Base-by-base conservation (phyloP, 129 eudicot genomes). In the Erigeron canadensis region DNA sequence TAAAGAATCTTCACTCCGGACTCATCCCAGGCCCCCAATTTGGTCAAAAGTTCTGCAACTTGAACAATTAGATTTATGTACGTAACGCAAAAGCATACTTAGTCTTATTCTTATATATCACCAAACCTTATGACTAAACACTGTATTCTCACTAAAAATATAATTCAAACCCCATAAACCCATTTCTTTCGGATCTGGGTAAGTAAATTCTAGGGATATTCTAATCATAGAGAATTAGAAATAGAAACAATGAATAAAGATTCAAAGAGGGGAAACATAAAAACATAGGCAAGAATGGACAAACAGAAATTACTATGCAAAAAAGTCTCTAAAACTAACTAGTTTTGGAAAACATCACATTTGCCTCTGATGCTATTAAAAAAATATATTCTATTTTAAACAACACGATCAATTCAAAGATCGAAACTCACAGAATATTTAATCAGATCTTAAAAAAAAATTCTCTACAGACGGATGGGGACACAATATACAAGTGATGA, bases 341-440 rank as follows among this genome's bases (percentile, higher is more conserved):
- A 10, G 11, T 5, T 70, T 43, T 62, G 21, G 66, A 50, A 69
- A 77, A 70, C 62, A 17, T n/a, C 28, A 60, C 39, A 67, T 16
- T 70, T 44, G 50, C 44, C 71, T 37, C 2, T 23, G 23, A 50
- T 62, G 58, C 16, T 53, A 53, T 63, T n/a, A 28, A 28, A 28
- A 28, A 45, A 57, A 44, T n/a, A 34, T 58, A 76, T 68, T 76
- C 80, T 60, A 56, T 8, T 71, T 71, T 23, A 71, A 71, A 69
- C 22, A 67, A 58, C 75, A 70, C 39, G 42, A 75, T 75, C 74
- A 67, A 57, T 75, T 75, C 82, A 78, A 78, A 78, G 61, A 78
- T 78, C 65, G 68, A 17, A 63, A 78, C 73, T 43, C 77, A 64
- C 77, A 78, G 81, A 78, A 78, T 78, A 71, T 78, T 38, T 78